These are phyloP conservation scores for Brasenia schreberi DNA, from an alignment of 164 flowering plant species.

Conservation along the genomic window DNA sequence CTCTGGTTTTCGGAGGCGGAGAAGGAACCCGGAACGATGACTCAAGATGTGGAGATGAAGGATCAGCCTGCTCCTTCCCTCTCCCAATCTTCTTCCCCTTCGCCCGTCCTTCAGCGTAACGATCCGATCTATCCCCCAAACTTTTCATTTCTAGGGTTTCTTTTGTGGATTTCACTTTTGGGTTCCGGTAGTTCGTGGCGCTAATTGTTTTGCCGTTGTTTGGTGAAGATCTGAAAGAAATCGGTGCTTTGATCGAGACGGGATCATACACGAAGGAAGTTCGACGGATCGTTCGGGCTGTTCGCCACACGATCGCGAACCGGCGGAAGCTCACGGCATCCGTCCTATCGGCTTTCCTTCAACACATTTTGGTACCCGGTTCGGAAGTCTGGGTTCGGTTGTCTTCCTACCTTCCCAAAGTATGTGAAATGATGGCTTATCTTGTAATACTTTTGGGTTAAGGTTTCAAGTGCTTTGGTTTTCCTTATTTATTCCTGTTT, in stretches of 20 bases:
- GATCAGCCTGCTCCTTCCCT: constrained; percentile 43
- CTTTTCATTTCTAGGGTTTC: neutral
- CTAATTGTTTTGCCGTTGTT: neutral
- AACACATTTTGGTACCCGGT: constrained; percentile 42
- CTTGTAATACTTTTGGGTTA: too few species aligned
- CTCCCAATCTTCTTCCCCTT: constrained; percentile 30
- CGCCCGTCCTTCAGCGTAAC: constrained; percentile 55
- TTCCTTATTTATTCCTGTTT: neutral
- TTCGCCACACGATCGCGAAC: constrained; percentile 55
- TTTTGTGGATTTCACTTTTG: neutral
- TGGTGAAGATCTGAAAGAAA: constrained; percentile 66
- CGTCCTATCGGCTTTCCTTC: constrained; percentile 51
- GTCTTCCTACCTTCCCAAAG: constrained; percentile 70
- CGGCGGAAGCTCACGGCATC: constrained; percentile 52
- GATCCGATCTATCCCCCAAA: neutral
- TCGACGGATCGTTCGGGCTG: constrained; percentile 50
- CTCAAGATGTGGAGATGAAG: constrained; percentile 82
- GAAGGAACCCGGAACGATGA: constrained; percentile 25
- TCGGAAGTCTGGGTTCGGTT: constrained; percentile 57
- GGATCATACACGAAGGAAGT: constrained; percentile 66
- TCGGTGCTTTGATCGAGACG: constrained; percentile 52
- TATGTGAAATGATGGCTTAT: constrained; percentile 8
- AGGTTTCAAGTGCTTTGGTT: too few species aligned
- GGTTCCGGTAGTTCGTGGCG: neutral
- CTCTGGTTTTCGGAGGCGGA: neutral